phyloP scores from a whole-genome alignment of 208 protist genomes.

The Acanthamoeba royreba region DNA sequence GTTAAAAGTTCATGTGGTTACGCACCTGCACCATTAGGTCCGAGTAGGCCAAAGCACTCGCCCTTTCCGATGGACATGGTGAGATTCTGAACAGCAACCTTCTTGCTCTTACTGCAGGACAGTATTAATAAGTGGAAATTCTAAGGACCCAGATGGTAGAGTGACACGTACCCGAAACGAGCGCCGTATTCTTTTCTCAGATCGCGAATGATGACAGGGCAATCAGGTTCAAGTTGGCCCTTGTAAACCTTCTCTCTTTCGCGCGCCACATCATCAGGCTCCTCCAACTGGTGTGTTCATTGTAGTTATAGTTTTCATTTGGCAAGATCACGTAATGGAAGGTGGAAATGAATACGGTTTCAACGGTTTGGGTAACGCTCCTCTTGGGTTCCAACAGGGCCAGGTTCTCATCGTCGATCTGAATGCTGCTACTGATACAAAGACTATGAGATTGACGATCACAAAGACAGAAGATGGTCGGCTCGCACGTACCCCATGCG shows the following conservation, averaged over 20 bases:
- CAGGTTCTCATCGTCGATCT: not conserved
- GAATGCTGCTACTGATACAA: not conserved
- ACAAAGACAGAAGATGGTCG: too few species aligned
- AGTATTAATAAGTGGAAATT: not conserved
- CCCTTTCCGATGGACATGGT: constrained; percentile 50
- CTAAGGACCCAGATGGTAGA: not conserved
- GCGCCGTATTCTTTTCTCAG: constrained; percentile 34
- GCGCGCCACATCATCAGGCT: not conserved
- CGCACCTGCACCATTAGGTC: constrained; percentile 70
- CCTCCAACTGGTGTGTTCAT: not conserved
- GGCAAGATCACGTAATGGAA: not conserved
- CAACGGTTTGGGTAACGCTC: not conserved
- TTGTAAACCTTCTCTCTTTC: constrained; percentile 7
- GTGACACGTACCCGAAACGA: not conserved
- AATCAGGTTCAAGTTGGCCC: not conserved
- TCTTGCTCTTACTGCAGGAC: constrained; percentile 7
- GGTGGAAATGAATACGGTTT: not conserved
- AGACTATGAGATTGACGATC: too few species aligned
- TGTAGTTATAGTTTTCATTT: too few species aligned
- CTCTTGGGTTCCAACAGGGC: not conserved
- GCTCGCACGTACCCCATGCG: too few species aligned
- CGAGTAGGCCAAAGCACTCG: constrained; percentile 74
- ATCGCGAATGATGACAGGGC: constrained; percentile 7
- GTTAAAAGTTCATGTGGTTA: not conserved
- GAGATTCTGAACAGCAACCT: constrained; percentile 42